Evolutionary conservation across 2,329 filamentous ascomycete species (phyloP), one percentile per base, ranked within the genome.

Genomic region (Fusarium illudens): DNA sequence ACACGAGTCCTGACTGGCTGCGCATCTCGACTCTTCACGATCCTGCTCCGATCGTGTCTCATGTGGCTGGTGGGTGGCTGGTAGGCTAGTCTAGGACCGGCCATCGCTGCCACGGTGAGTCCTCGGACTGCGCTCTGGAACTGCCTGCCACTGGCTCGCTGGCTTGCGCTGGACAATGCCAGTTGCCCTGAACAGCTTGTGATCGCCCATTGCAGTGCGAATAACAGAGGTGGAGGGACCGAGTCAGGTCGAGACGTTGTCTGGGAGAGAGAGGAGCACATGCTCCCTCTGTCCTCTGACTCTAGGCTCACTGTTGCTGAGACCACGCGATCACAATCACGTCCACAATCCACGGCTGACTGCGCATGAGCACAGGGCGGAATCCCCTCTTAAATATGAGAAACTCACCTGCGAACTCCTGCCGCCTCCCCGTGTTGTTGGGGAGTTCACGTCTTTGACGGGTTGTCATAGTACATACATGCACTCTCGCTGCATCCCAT

Each of bases 261-360:
- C 71, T 49, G 36, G 62, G 62, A 30, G 60, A 63, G 56, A 39
- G 32, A 54, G 54, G 62, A 63, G 54, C 62, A 68, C 67, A 67
- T 67, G 55, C 39, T 58, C 59, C 15, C 17, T 15, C 49, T 8
- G 10, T 27, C 39, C n/a, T 15, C 39, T 44, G 34, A 44, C 30
- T 17, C 19, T 59, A 22, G 44, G 42, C 39, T 30, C 30, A 42
- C 50, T 8, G 37, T 51, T 62, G 48, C 51, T 46, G 52, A 34
- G 62, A 50, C 50, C 71, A 72, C 67, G 64, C 62, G 67, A 73
- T 69, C 64, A 62, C 25, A 50, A 60, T 62, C 63, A 70, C 49
- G 54, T 53, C 67, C 42, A 62, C 60, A 62, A 58, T 51, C 60
- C 62, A 46, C 39, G 39, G 39, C 39, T 46, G 22, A 37, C 50